These are phyloP conservation scores for Lentinus polychrous DNA, from an alignment of 1,284 basidiomycete genomes.

Conservation along the genomic window DNA sequence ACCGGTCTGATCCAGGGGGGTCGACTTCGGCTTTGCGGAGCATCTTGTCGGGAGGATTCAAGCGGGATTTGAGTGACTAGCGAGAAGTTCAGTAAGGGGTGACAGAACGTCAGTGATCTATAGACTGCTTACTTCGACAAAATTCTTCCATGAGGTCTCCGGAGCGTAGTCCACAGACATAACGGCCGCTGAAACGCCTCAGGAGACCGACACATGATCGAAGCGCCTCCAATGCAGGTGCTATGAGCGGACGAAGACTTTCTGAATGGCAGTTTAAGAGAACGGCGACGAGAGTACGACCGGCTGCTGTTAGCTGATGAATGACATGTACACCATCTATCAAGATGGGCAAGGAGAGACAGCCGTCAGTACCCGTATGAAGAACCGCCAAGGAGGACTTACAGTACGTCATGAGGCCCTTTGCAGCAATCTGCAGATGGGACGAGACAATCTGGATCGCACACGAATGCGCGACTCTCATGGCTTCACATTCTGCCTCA, in stretches of 20 bases:
- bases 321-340: slow-evolving; percentile 89
- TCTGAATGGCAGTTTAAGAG: slow-evolving; percentile 74
- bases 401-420: slow-evolving; percentile 92
- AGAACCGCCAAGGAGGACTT: slow-evolving; percentile 27
- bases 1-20: slow-evolving; percentile 86
- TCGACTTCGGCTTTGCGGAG: slow-evolving; percentile 42
- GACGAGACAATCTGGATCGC: slow-evolving; percentile 78
- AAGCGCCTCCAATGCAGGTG: slow-evolving; percentile 75
- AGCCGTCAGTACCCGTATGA: neutral
- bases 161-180: slow-evolving; percentile 80
- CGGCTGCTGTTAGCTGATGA: slow-evolving; percentile 89
- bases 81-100: neutral
- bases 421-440: slow-evolving; percentile 77
- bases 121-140: slow-evolving; percentile 71
- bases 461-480: slow-evolving; percentile 60
- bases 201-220: slow-evolving; percentile 80
- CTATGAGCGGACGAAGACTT: slow-evolving; percentile 62
- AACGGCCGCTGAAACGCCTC: slow-evolving; percentile 72
- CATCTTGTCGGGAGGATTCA: slow-evolving; percentile 51
- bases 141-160: slow-evolving; percentile 91
- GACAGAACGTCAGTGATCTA: neutral
- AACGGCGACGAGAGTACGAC: slow-evolving; percentile 79
- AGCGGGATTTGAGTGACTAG: slow-evolving; percentile 84
- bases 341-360: neutral
- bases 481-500: slow-evolving; percentile 61